Base-by-base conservation (phyloP, 1,284 basidiomycete species). In the Anthracocystis walkeri region DNA sequence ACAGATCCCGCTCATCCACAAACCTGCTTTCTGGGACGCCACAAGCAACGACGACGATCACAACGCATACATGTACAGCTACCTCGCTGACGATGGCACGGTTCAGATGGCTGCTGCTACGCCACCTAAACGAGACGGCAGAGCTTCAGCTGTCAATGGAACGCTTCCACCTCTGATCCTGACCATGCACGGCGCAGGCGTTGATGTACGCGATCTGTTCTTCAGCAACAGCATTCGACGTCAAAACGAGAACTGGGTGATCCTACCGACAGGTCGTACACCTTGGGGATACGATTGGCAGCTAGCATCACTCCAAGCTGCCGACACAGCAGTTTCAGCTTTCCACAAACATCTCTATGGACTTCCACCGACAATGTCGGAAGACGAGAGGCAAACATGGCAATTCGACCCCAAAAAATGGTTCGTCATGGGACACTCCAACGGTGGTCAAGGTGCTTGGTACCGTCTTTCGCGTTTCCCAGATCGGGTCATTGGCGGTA, bases 391-490 rank as follows among this genome's bases (percentile, higher is more conserved):
- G 7, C 58, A 57, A 16, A 14, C 12, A 3, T 72, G 69, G 69
- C 61, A 62, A 11, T 73, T 70, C 14, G 52, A 78, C 25, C 71
- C 62, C 1, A 12, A 49, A 23, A 87, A 87, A 31, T 89, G 90
- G 0, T 84, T 92, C 11, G 81, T 95, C 7, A 87, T 95, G 49
- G 94, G 94, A 0, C 94, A 97, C 82, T 95, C 93, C 2, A 97
- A 97, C 82, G 94, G 94, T 10, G 94, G 94, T 3, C 94, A 96
- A 85, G 94, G 94, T 0, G 88, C 91, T 3, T 94, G 93, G 92
- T 91, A 93, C 82, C 81, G 91, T 6, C 90, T 92, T 1, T 88
- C 90, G 25, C 88, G 91, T 62, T 92, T 89, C 82, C 93, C 94
- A 0, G 93, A 95, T 82, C 87, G 89, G 41, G 89, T 93, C 0